Evolutionary conservation across 345 rosid genomes (phyloP).

Genomic region (Anacardium occidentale): DNA sequence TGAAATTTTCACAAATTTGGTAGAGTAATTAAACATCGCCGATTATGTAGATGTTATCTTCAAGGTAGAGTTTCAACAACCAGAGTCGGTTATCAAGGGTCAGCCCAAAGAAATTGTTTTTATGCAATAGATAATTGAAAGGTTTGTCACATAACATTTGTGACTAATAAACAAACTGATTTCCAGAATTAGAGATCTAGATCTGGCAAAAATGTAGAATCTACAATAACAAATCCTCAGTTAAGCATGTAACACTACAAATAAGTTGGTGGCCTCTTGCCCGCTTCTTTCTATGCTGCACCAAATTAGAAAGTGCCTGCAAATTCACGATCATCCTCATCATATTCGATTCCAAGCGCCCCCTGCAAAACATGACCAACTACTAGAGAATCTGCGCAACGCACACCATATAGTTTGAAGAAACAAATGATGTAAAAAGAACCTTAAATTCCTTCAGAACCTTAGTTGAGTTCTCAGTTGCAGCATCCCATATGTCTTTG

Average conservation of each 20-base stretch:
- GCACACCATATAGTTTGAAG: constrained; percentile 6
- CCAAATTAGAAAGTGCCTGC: constrained; percentile 56
- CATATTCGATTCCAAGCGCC: constrained; percentile 86
- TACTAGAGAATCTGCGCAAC: constrained; percentile 16
- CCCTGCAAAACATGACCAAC: constrained; percentile 49
- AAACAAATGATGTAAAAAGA: constrained; percentile 1
- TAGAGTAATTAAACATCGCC: neutral
- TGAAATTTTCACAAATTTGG: constrained; percentile 12
- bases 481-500: constrained; percentile 87
- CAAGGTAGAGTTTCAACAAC: neutral
- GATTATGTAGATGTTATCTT: neutral
- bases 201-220: constrained; percentile 22
- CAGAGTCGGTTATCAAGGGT: neutral
- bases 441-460: constrained; percentile 89
- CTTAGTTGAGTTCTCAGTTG: constrained; percentile 80
- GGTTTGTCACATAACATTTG: neutral
- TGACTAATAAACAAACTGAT: constrained; percentile 8
- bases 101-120: neutral
- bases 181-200: constrained; percentile 10
- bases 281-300: constrained; percentile 60
- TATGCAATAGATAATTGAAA: neutral
- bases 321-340: constrained; percentile 79
- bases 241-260: neutral
- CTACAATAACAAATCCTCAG: constrained; percentile 19
- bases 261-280: constrained; percentile 41